Evolutionary conservation across 2,329 filamentous ascomycete genomes (phyloP).

Genomic region (Pestalotiopsis sp.): DNA sequence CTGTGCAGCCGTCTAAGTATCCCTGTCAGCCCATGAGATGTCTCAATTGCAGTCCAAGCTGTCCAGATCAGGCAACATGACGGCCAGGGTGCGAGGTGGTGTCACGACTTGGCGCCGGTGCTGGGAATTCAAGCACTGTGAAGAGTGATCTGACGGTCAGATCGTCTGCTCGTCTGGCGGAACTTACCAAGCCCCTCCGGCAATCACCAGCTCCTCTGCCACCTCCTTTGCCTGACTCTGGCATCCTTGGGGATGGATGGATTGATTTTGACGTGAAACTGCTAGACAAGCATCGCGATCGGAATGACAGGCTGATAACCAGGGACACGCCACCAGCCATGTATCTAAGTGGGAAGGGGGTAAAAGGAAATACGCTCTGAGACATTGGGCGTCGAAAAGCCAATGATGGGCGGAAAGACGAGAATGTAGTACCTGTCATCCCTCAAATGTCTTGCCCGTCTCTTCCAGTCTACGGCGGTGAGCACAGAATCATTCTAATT

Average conservation of each 20-base stretch:
- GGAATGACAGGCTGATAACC: not conserved
- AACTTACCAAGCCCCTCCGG: no score
- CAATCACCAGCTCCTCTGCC: no score
- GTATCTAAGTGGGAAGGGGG: not conserved
- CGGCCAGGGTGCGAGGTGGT: not conserved
- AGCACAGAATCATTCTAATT: not conserved
- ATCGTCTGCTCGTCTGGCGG: no score
- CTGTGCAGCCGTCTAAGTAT: no score
- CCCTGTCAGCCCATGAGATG: not conserved
- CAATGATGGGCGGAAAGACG: not conserved
- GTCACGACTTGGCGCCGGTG: not conserved
- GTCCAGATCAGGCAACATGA: not conserved
- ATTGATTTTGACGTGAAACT: no score
- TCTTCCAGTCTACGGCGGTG: not conserved
- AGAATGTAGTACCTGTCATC: constrained; percentile 6
- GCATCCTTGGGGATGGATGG: no score
- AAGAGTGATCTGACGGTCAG: not conserved
- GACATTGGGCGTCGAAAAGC: not conserved
- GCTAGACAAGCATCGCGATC: not conserved
- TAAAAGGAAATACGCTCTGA: not conserved
- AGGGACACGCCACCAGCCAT: not conserved
- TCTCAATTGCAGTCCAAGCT: not conserved
- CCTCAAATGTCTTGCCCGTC: not conserved
- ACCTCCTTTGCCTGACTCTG: no score
- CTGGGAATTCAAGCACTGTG: not conserved